Evolutionary conservation across 2,329 filamentous ascomycete genomes (phyloP).

Genomic region (Madurella mycetomatis): DNA sequence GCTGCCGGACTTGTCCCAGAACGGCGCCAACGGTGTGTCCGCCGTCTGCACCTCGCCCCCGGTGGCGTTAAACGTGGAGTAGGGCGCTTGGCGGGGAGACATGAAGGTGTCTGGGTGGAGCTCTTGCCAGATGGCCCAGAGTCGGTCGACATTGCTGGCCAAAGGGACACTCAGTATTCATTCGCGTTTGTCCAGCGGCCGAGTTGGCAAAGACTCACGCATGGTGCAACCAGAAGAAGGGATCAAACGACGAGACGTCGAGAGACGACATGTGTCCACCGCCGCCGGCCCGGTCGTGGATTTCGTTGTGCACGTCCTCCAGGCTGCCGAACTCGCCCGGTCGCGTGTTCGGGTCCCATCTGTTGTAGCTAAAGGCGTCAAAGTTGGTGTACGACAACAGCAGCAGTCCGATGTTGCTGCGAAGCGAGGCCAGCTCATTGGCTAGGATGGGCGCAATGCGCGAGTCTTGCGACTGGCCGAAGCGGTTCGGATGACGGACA

Average conservation of each 20-base stretch:
- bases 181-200: neutral
- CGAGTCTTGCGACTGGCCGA: slow-evolving; percentile 24
- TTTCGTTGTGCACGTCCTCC: slow-evolving; percentile 38
- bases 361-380: slow-evolving; percentile 26
- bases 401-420: slow-evolving; percentile 24
- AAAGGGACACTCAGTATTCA: slow-evolving; percentile 31
- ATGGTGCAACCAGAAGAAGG: slow-evolving; percentile 57
- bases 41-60: slow-evolving; percentile 17
- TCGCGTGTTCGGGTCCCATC: slow-evolving; percentile 21
- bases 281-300: slow-evolving; percentile 33
- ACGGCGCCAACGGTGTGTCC: slow-evolving; percentile 26
- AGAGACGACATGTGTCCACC: slow-evolving; percentile 52
- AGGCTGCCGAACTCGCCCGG: slow-evolving; percentile 25
- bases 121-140: slow-evolving; percentile 55
- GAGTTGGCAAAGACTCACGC: slow-evolving; percentile 33
- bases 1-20: slow-evolving; percentile 28
- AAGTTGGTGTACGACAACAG: slow-evolving; percentile 25
- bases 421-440: slow-evolving; percentile 27
- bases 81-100: slow-evolving; percentile 29
- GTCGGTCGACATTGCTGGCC: slow-evolving; percentile 56
- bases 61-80: slow-evolving; percentile 27
- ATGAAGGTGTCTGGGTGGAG: slow-evolving; percentile 36
- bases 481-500: slow-evolving; percentile 23
- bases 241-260: slow-evolving; percentile 58
- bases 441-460: slow-evolving; percentile 26